Evolutionary conservation across 768 basidiomycete genomes (phyloP).

Genomic region (Tremella mesenterica): DNA sequence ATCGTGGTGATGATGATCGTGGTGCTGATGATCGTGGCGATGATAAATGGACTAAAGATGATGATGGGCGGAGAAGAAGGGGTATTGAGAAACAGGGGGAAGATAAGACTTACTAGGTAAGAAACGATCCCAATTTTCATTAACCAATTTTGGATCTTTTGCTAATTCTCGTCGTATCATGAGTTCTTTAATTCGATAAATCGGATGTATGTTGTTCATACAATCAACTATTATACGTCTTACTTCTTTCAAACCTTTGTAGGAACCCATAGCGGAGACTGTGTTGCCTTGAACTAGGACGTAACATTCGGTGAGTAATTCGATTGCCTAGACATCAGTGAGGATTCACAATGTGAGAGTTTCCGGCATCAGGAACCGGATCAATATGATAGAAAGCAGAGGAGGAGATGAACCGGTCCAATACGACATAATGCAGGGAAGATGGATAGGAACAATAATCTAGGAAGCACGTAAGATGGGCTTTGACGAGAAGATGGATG

Average conservation of each 20-base stretch:
- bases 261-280: conserved; percentile 94
- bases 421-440: neutral
- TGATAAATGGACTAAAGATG: neutral
- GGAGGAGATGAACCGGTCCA: neutral
- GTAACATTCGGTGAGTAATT: conserved; percentile 90
- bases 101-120: conserved; percentile 54
- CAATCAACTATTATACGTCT: conserved; percentile 93
- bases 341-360: no score
- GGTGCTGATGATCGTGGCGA: no score
- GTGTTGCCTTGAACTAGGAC: conserved; percentile 97
- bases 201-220: conserved; percentile 99
- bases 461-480: no score
- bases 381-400: neutral
- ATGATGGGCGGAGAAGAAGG: neutral
- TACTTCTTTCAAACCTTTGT: conserved; percentile 92
- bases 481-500: no score
- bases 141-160: conserved; percentile 91
- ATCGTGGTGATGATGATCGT: no score
- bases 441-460: no score
- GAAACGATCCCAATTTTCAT: conserved; percentile 94
- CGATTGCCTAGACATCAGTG: conserved; percentile 65
- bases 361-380: neutral
- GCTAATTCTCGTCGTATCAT: conserved; percentile 98
- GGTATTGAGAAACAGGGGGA: neutral
- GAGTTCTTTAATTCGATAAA: conserved; percentile 98